phyloP scores from a whole-genome alignment of 2,329 filamentous ascomycete genomes.

The Tolypocladium album region DNA sequence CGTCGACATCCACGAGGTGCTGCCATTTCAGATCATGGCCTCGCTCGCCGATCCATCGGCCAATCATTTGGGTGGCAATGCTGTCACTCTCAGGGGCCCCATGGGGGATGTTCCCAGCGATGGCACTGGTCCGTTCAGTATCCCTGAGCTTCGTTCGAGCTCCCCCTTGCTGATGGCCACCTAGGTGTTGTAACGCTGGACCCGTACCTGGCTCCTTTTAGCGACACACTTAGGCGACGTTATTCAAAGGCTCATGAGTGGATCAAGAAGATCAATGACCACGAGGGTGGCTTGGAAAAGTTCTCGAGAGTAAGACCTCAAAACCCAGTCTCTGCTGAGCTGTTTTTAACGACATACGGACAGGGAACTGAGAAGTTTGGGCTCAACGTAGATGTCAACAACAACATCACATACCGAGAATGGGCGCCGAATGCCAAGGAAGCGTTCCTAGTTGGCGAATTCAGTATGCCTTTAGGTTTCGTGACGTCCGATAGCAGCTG shows the following conservation, averaged over 20 bases:
- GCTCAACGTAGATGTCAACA: conserved; percentile 69
- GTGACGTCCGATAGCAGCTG: not conserved
- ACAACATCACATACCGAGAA: conserved; percentile 84
- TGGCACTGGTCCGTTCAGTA: conserved; percentile 51
- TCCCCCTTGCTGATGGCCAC: conserved; percentile 6
- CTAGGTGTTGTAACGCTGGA: conserved; percentile 79
- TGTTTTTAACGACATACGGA: not conserved
- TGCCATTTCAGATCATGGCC: not conserved
- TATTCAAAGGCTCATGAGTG: conserved; percentile 74
- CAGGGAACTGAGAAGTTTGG: conserved; percentile 82
- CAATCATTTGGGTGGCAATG: not conserved
- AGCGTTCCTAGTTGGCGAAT: conserved; percentile 86
- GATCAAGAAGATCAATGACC: conserved; percentile 73
- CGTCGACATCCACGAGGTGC: not conserved
- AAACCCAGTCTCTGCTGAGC: conserved; percentile 2
- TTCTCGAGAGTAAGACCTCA: conserved; percentile 61
- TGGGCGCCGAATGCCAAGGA: conserved; percentile 87
- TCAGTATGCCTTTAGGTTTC: conserved; percentile 51
- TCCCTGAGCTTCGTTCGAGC: not conserved
- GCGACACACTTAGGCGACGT: conserved; percentile 62
- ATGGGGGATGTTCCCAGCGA: conserved; percentile 49
- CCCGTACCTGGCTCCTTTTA: conserved; percentile 81
- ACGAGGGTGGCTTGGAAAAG: conserved; percentile 81
- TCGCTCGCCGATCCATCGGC: not conserved
- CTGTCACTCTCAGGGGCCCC: conserved; percentile 22